Evolutionary conservation across 257 asterid genomes (phyloP).

Genomic region (Przewalskia tangutica): DNA sequence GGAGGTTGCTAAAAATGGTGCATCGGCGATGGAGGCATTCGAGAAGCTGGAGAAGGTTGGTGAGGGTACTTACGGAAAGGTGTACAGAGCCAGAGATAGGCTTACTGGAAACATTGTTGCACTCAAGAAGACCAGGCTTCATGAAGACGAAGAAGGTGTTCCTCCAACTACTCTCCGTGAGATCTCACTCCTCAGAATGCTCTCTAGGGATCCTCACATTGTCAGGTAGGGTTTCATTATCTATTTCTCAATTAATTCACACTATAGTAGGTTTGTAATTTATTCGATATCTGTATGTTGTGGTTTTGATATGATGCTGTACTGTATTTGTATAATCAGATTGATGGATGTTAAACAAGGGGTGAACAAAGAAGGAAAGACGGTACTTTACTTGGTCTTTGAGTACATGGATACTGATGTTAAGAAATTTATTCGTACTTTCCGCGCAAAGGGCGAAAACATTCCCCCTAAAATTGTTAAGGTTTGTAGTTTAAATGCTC

Average conservation of each 20-base stretch:
- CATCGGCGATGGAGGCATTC: constrained; percentile 76
- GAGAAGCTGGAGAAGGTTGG: constrained; percentile 96
- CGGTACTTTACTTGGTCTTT: constrained; percentile 78
- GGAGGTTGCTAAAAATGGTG: constrained; percentile 28
- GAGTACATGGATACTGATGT: constrained; percentile 94
- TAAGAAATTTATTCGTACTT: constrained; percentile 75
- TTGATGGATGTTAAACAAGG: constrained; percentile 90
- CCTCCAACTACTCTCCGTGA: constrained; percentile 98
- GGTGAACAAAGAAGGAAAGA: constrained; percentile 81
- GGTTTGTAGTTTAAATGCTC: constrained; percentile 19
- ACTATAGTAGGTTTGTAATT: neutral
- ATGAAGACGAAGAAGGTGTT: constrained; percentile 95
- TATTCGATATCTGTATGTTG: neutral
- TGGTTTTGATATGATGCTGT: neutral
- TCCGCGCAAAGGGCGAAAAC: constrained; percentile 39
- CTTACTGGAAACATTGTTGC: constrained; percentile 90
- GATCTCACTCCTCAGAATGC: constrained; percentile 83
- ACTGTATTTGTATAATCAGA: constrained; percentile 21
- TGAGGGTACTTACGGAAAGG: constrained; percentile 92
- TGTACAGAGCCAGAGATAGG: constrained; percentile 87
- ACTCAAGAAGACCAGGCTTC: constrained; percentile 87
- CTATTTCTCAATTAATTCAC: neutral
- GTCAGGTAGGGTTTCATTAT: too few relatives aligned
- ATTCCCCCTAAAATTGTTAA: constrained; percentile 44
- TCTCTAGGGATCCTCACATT: constrained; percentile 75